Base-by-base conservation (phyloP, 176 grass and related monocot species). In the Ensete glaucum region DNA sequence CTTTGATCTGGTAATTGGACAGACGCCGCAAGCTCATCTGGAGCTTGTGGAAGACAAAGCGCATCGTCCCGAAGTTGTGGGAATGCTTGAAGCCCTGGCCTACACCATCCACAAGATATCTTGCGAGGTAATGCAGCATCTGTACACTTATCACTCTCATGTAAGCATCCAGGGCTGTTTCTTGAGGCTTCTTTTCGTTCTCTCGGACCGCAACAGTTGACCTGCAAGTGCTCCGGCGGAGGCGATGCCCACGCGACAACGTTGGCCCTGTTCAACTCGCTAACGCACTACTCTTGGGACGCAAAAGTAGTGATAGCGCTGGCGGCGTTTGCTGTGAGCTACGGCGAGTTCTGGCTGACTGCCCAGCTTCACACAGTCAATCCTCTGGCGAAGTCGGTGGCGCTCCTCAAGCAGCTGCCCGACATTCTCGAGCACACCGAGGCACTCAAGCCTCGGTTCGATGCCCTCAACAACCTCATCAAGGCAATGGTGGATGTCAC, bases 401-500 rank as follows among this genome's bases (percentile, higher is more conserved):
- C 81, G 12, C 5, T 80, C n/a, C 66, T 87, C 8, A 87, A 76
- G 80, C 85, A 87, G 21, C 64, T 87, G 69, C 85, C 81, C 2
- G 76, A 83, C n/a, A 78, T 87, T 51, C 48, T 83, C 3, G 80
- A 87, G 76, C 80, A 80, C 72, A 67, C 51, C 10, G 76, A 80
- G 14, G 22, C 76, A 48, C 81, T 87, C 65, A 87, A 80, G 77
- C 85, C 81, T 24, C 77, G 85, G 26, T 86, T 82, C 43, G 85
- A 87, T 50, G 76, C 76, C 53, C 54, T 83, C 71, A 83, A 80
- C 76, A 60, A 76, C 49, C 85, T 87, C 25, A 83, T 87, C 76
- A 87, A 76, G 64, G 85, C 77, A 51, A 80, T 83, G 85, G 0
- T 87, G 24, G 76, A 87, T 69, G 85, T 87, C 55, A 80, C 85